Percentiles rank a stretch among this genome's conserved stretches.
Evolutionary conservation across 768 basidiomycete genomes (phyloP).

Genomic region (Serendipita vermifera): DNA sequence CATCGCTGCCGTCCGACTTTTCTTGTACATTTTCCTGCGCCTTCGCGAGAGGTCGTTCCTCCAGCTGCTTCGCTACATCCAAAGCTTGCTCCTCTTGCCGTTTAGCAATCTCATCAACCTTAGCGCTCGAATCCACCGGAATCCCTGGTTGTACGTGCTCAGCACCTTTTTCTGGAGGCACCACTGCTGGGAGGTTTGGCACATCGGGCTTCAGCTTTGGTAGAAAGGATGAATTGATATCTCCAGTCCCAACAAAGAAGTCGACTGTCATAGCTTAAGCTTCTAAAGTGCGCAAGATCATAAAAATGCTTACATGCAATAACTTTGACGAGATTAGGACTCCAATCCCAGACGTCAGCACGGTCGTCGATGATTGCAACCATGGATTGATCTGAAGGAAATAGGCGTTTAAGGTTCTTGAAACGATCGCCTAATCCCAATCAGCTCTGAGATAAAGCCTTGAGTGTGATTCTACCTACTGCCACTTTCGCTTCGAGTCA

Average conservation of each 20-base stretch:
- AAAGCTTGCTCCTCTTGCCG: slow-evolving; percentile 41
- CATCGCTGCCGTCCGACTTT: no score
- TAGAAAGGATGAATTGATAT: slow-evolving; percentile 91
- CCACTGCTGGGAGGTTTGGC: slow-evolving; percentile 38
- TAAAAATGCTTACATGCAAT: slow-evolving; percentile 65
- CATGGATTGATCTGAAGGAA: slow-evolving; percentile 96
- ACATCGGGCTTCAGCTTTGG: slow-evolving; percentile 40
- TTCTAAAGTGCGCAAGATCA: background rate
- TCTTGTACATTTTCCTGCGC: slow-evolving; percentile 47
- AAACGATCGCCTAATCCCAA: slow-evolving; percentile 22
- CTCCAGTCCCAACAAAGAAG: slow-evolving; percentile 95
- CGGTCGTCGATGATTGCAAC: slow-evolving; percentile 98
- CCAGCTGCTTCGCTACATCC: slow-evolving; percentile 70
- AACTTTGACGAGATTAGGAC: slow-evolving; percentile 92
- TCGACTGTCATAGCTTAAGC: slow-evolving; percentile 46
- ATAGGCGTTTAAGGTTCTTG: slow-evolving; percentile 82
- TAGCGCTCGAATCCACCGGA: slow-evolving; percentile 43
- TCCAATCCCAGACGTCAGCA: slow-evolving; percentile 97
- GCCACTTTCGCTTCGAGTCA: slow-evolving; percentile 92
- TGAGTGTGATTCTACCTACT: slow-evolving; percentile 41
- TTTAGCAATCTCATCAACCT: background rate
- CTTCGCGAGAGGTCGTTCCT: slow-evolving; percentile 77
- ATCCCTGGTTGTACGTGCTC: slow-evolving; percentile 24
- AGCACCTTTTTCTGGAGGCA: slow-evolving; percentile 10
- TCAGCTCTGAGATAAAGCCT: slow-evolving; percentile 5